These are phyloP conservation scores for Aspergillus puulaauensis DNA, from an alignment of 2,329 filamentous ascomycete species.

Conservation along the genomic window DNA sequence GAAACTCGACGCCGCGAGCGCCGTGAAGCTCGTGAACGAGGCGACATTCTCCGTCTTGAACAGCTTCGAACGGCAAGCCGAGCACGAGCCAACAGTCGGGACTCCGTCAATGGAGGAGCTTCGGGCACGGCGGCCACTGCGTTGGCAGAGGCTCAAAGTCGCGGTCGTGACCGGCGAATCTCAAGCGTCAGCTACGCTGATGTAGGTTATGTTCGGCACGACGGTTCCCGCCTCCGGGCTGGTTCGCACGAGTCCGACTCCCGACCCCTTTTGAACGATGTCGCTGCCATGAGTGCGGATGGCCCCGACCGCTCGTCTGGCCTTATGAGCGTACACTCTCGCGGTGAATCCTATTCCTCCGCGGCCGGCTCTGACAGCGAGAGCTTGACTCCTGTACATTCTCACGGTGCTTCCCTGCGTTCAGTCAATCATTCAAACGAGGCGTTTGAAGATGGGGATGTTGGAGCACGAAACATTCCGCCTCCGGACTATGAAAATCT, in stretches of 20 bases:
- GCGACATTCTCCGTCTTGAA: constrained; percentile 69
- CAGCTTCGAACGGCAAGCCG: constrained; percentile 59
- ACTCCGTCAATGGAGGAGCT: constrained; percentile 33
- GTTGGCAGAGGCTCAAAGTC: constrained; percentile 45
- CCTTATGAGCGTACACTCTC: constrained; percentile 29
- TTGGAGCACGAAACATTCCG: constrained; percentile 37
- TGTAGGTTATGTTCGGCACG: constrained; percentile 49
- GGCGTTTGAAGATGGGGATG: constrained; percentile 34
- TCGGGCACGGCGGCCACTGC: constrained; percentile 36
- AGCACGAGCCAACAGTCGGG: constrained; percentile 44
- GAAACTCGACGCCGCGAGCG: constrained; percentile 71
- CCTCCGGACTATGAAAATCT: constrained; percentile 45
- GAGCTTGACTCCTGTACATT: constrained; percentile 26
- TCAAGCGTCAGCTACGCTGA: constrained; percentile 50
- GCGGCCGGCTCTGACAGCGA: constrained; percentile 32
- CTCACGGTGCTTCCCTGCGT: constrained; percentile 25
- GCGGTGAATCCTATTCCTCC: constrained; percentile 37
- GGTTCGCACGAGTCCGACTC: constrained; percentile 49
- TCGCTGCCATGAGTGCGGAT: constrained; percentile 33
- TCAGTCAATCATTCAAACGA: constrained; percentile 21
- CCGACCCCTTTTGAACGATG: constrained; percentile 43
- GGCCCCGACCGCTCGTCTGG: constrained; percentile 26
- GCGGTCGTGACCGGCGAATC: constrained; percentile 45
- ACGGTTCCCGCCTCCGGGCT: constrained; percentile 49
- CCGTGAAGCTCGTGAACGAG: constrained; percentile 68